phyloP scores from a whole-genome alignment of 2,329 filamentous ascomycete species.

The Colletotrichum chrysophilum region DNA sequence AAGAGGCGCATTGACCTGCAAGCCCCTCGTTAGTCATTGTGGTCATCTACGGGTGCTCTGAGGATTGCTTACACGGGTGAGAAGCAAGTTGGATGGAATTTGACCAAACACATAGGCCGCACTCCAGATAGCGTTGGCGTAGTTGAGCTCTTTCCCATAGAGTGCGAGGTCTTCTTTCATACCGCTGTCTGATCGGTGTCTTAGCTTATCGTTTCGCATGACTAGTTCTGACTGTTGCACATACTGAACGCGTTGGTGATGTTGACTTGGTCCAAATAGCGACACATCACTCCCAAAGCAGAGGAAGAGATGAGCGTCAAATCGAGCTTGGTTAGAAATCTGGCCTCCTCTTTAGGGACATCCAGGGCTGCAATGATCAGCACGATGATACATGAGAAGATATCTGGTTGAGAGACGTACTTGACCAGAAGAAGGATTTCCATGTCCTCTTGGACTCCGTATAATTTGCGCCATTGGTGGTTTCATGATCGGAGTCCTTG shows the following conservation, averaged over 20 bases:
- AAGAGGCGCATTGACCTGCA: slow-evolving; percentile 27
- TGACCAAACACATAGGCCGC: slow-evolving; percentile 34
- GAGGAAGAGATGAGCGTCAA: slow-evolving; percentile 29
- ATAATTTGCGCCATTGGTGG: not conserved
- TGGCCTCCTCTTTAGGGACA: slow-evolving; percentile 28
- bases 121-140: slow-evolving; percentile 32
- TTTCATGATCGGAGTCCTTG: not conserved
- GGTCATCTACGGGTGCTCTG: not conserved
- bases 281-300: slow-evolving; percentile 30
- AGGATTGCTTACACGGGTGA: slow-evolving; percentile 22
- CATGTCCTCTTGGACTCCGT: slow-evolving; percentile 50
- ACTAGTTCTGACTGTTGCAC: not conserved
- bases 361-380: slow-evolving; percentile 23
- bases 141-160: slow-evolving; percentile 36
- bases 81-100: slow-evolving; percentile 31
- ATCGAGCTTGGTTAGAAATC: slow-evolving; percentile 31
- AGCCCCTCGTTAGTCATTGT: rapidly evolving
- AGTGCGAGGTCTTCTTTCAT: slow-evolving; percentile 35
- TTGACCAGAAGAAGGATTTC: slow-evolving; percentile 29
- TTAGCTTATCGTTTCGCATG: not conserved
- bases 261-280: slow-evolving; percentile 32
- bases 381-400: not conserved
- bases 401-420: slow-evolving; percentile 13
- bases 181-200: slow-evolving; percentile 25
- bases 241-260: slow-evolving; percentile 31